Percentiles rank a stretch among this genome's conserved stretches.
These are phyloP conservation scores for Fremontodendron californicum DNA, from an alignment of 345 rosid species.

Conservation along the genomic window DNA sequence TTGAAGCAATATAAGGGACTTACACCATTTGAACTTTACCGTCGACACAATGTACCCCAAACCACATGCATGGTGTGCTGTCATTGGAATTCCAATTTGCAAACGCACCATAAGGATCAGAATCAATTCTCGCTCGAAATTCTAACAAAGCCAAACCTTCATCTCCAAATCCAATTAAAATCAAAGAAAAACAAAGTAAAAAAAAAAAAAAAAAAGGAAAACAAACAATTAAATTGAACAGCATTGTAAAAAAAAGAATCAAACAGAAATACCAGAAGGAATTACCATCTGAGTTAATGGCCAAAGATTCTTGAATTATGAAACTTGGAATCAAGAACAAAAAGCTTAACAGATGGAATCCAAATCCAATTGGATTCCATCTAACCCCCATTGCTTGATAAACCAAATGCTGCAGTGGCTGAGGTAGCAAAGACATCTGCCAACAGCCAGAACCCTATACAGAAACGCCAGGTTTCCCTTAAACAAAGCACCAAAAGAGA, in stretches of 20 bases:
- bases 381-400: constrained; percentile 63
- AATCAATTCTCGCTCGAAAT: constrained; percentile 53
- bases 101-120: constrained; percentile 69
- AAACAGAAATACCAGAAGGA: constrained; percentile 11
- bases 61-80: constrained; percentile 65
- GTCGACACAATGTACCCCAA: constrained; percentile 63
- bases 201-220: neutral
- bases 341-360: constrained; percentile 52
- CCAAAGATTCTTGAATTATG: constrained; percentile 40
- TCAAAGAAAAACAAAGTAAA: constrained; percentile 12
- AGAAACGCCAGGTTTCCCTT: constrained; percentile 66
- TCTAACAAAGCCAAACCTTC: constrained; percentile 68
- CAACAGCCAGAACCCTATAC: constrained; percentile 25
- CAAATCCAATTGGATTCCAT: constrained; percentile 68
- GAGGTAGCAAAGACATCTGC: constrained; percentile 27
- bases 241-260: neutral
- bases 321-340: constrained; percentile 44
- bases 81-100: constrained; percentile 60
- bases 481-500: constrained; percentile 22
- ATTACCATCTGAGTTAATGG: constrained; percentile 65
- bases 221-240: neutral
- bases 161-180: constrained; percentile 23
- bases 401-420: constrained; percentile 37
- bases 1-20: constrained; percentile 36
- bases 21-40: constrained; percentile 78